Base-by-base conservation (phyloP, 2,329 filamentous ascomycete genomes). In the Balansia obtecta region DNA sequence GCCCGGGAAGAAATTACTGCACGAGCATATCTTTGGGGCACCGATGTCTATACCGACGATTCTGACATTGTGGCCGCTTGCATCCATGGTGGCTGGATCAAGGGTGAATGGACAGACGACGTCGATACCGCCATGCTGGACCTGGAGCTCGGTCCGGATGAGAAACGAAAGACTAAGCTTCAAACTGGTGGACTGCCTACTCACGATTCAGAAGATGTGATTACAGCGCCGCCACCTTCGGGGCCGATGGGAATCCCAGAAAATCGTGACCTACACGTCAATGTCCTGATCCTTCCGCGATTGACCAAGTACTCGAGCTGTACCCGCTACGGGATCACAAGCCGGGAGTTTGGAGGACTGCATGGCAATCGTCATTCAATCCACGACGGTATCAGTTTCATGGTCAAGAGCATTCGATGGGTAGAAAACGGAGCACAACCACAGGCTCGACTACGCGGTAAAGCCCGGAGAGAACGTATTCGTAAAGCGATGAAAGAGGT, bases 21-120 rank as follows among this genome's bases (percentile, higher is more conserved):
- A 8, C 79, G 88, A 34, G 79, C 85, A 18, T 86, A 87, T 8
- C 66, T 98, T 0, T 98, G 91, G 90, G 93, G 93, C 1, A 93
- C 88, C 0, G 90, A 94, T 38, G 78, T 98, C 7, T 97, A 97
- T 63, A 95, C 89, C 0, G 93, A 98, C 58, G 93, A 98, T 66
- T 95, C 89, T 0, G 93, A 98, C 62, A 82, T 93, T 0, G 77
- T 98, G 22, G 91, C 89, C 0, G 90, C 91, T 2, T 91, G 90
- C 53, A 91, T 98, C 44, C 93, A 98, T 64, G 83, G 83, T 1
- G 93, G 93, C 3, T 97, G 89, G 82, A 85, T 98, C 57, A 82
- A 84, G 41, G 91, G 91, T 34, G 88, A 90, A 59, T 95, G 90
- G 85, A 74, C 81, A 4, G 82, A 89, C 7, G 85, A 88, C 37